Evolutionary conservation across 805 yeast species (phyloP).

Genomic region (Metschnikowia bowlesiae): DNA sequence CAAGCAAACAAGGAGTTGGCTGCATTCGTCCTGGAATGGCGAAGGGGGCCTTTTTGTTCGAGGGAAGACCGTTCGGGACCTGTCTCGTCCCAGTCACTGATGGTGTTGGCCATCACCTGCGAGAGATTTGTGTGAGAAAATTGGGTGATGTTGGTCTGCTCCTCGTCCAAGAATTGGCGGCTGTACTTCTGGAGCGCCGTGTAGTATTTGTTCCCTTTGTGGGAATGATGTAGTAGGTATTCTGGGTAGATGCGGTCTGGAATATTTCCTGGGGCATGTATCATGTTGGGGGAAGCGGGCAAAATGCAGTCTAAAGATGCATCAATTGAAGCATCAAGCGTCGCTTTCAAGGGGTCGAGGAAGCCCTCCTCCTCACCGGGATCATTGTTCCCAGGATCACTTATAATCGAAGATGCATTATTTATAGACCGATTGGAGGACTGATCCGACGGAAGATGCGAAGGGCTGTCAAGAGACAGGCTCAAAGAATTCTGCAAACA

Average conservation of each 20-base stretch:
- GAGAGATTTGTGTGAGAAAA: conserved; percentile 19
- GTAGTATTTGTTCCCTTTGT: conserved; percentile 28
- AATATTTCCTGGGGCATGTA: neutral
- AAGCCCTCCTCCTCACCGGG: too few species aligned
- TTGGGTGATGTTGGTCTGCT: conserved; percentile 19
- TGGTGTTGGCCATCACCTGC: conserved; percentile 2
- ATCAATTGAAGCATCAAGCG: neutral
- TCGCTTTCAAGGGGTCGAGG: too few species aligned
- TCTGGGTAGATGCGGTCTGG: conserved; percentile 28
- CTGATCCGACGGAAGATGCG: too few species aligned
- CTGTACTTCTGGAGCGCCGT: conserved; percentile 30
- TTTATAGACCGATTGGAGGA: too few species aligned
- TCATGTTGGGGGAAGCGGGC: neutral
- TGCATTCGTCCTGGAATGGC: conserved; percentile 8
- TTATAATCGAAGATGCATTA: too few species aligned
- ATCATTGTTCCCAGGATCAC: too few species aligned
- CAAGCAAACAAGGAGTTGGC: conserved; percentile 39
- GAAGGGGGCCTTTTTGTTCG: neutral
- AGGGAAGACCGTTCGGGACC: conserved; percentile 1
- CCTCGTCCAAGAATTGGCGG: conserved; percentile 28
- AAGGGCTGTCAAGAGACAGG: too few species aligned
- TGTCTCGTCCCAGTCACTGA: conserved; percentile 11
- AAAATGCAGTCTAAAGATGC: neutral
- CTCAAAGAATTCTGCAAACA: too few species aligned
- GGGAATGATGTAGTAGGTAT: conserved; percentile 27